Evolutionary conservation across 306 rosid genomes (phyloP), one percentile per base, ranked within the genome.

Genomic region (Prosopis cineraria): DNA sequence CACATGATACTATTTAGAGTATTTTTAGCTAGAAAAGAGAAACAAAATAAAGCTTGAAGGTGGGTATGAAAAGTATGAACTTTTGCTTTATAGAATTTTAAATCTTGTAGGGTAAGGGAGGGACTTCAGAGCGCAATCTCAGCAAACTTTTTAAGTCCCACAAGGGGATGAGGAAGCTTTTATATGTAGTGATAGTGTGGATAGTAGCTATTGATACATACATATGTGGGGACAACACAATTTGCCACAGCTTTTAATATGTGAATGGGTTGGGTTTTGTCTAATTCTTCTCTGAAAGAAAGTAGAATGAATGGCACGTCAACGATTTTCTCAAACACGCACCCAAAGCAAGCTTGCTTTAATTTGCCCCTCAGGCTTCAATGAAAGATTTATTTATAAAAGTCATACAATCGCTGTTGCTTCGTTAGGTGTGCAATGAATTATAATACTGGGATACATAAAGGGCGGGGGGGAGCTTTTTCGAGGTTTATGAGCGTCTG

Each of bases 221-320:
- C 10, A 19, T 7, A 67, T 22, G 30, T 40, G 10, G 27, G 24
- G 14, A 14, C 68, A 31, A 31, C n/a, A 9, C 11, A 16, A 33
- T 34, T 64, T 64, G 4, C 8, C 30, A 65, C 7, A 36, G 52
- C 37, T 27, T 25, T 43, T 25, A 9, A 6, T 27, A 3, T 2
- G 13, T 25, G 73, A 16, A 22, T 48, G 81, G 70, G 45, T 72
- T 64, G 74, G 41, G 70, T 64, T 77, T 77, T 84, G 82, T 75
- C 76, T 24, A n/a, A 71, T 71, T 71, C 68, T 64, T 44, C 7
- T 19, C 3, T 8, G 0, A n/a, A 2, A 2, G 25, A 50, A n/a
- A 50, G 29, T 20, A 76, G 56, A 60, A 78, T 19, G 48, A 68
- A 39, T 48, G 45, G 52, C 19, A 29, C 39, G 7, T 50, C 65